A percentile compares a stretch with the other conserved stretches of the same genome.
These are phyloP conservation scores for Lentithecium fluviatile DNA, from an alignment of 495 filamentous ascomycete genomes.

Conservation along the genomic window DNA sequence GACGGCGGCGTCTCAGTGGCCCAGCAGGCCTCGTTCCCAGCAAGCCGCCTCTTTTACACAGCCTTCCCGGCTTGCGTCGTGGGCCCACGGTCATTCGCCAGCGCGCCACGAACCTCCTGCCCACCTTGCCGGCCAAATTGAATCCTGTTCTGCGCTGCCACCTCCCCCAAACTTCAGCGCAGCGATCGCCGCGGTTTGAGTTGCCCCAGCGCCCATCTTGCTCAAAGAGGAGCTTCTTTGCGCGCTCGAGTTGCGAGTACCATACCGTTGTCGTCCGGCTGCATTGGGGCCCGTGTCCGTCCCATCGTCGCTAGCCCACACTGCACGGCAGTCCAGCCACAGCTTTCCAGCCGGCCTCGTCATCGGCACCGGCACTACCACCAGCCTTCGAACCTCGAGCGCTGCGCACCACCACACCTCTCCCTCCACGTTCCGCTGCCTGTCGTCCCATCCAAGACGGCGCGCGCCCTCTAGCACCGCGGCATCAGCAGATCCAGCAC, in stretches of 20 bases:
- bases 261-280: neutral
- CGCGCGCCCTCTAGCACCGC: neutral
- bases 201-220: neutral
- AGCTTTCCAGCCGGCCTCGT: conserved; percentile 26
- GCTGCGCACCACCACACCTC: conserved; percentile 6
- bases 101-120: conserved; percentile 5
- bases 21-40: neutral
- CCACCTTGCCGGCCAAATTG: neutral
- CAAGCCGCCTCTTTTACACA: neutral
- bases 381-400: neutral
- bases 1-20: neutral
- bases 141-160: neutral
- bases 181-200: neutral
- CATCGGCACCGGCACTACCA: conserved; percentile 32
- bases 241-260: no score
- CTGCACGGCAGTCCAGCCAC: conserved; percentile 27
- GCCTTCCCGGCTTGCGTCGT: conserved; percentile 2
- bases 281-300: neutral
- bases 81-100: neutral
- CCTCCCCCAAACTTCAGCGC: neutral
- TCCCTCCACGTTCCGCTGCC: neutral
- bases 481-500: neutral
- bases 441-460: neutral
- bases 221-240: neutral
- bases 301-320: neutral